phyloP scores from a whole-genome alignment of 306 rosid species.

The Leucaena leucocephala region DNA sequence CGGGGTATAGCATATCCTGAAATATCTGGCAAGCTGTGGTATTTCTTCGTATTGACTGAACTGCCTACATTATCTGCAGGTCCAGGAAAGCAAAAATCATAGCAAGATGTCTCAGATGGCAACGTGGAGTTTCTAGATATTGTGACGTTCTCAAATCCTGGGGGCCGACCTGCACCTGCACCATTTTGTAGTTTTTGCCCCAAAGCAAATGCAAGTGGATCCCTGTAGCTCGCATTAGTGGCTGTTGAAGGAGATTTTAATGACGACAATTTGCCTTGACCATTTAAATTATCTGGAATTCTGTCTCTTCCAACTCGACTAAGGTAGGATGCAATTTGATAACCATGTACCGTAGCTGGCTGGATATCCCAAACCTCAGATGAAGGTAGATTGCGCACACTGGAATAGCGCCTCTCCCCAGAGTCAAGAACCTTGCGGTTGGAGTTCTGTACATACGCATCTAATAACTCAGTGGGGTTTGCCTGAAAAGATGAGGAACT shows the following conservation, averaged over 20 bases:
- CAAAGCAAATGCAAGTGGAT: slow-evolving; percentile 60
- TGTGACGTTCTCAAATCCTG: slow-evolving; percentile 55
- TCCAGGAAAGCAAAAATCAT: slow-evolving; percentile 54
- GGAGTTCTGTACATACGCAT: slow-evolving; percentile 58
- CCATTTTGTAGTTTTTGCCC: slow-evolving; percentile 74
- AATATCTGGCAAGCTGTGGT: slow-evolving; percentile 87
- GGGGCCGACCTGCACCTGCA: slow-evolving; percentile 55
- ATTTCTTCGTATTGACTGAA: slow-evolving; percentile 74
- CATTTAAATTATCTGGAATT: slow-evolving; percentile 55
- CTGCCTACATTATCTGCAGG: slow-evolving; percentile 49
- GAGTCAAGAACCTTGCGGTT: slow-evolving; percentile 45
- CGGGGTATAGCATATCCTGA: slow-evolving; percentile 56
- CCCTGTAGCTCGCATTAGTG: slow-evolving; percentile 58
- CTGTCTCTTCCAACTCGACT: slow-evolving; percentile 53
- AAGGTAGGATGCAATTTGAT: slow-evolving; percentile 67
- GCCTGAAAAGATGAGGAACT: slow-evolving; percentile 59
- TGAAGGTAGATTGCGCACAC: slow-evolving; percentile 70
- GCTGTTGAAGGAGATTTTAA: slow-evolving; percentile 51
- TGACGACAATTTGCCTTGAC: slow-evolving; percentile 51
- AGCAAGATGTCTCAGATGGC: slow-evolving; percentile 61
- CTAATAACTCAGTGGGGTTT: slow-evolving; percentile 53
- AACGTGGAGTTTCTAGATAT: slow-evolving; percentile 58
- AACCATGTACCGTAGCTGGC: slow-evolving; percentile 85
- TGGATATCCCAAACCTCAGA: slow-evolving; percentile 69
- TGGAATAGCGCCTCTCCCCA: slow-evolving; percentile 67